Evolutionary conservation across 148 eudicot genomes (phyloP).

Genomic region (Selenicereus undatus): DNA sequence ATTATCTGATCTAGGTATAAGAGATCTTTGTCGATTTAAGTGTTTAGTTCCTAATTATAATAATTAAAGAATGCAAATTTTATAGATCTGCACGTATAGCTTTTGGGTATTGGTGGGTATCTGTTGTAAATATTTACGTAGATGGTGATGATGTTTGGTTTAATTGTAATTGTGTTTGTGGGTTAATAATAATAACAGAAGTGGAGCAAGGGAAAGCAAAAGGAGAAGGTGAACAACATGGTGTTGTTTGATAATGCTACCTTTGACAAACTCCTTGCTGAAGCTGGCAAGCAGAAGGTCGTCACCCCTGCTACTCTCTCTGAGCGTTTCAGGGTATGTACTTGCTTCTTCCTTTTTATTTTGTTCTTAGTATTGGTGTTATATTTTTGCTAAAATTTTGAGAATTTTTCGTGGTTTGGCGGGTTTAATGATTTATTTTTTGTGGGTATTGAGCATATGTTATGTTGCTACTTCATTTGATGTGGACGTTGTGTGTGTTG

Average conservation of each 20-base stretch:
- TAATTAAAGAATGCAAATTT: neutral
- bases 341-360: neutral
- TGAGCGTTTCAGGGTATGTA: conserved; percentile 74
- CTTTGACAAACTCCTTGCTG: conserved; percentile 72
- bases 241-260: conserved; percentile 84
- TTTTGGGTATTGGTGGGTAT: neutral
- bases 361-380: no score
- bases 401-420: neutral
- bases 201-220: conserved; percentile 99
- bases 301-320: conserved; percentile 85
- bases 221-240: conserved; percentile 99
- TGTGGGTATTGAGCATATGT: neutral
- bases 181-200: conserved; percentile 43
- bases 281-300: conserved; percentile 79
- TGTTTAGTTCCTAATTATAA: neutral
- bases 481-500: neutral
- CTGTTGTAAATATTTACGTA: no score
- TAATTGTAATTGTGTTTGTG: neutral
- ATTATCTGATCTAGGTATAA: no score
- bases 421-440: neutral
- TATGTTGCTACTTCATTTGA: neutral
- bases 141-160: no score
- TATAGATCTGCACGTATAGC: neutral
- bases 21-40: no score
- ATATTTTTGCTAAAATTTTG: no score